These are phyloP conservation scores for Orbilia ellipsospora DNA, from an alignment of 2,329 filamentous ascomycete species.

Conservation along the genomic window DNA sequence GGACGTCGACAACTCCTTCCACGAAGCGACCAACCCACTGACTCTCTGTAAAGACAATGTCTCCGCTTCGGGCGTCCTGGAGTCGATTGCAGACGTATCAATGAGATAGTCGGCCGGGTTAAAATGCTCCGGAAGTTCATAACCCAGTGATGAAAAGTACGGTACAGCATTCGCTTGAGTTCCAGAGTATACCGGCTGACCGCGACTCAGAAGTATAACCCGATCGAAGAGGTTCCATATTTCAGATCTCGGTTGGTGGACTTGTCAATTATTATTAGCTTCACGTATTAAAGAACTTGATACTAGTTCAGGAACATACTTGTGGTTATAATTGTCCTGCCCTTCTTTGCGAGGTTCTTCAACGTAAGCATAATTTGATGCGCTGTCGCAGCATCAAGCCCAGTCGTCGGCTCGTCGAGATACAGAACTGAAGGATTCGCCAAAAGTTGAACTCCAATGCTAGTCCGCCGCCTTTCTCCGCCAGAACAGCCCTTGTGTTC, in stretches of 20 bases:
- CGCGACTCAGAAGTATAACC: constrained; percentile 74
- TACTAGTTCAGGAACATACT: constrained; percentile 60
- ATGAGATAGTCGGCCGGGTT: constrained; percentile 83
- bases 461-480: constrained; percentile 80
- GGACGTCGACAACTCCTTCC: constrained; percentile 65
- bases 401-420: constrained; percentile 82
- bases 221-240: constrained; percentile 83
- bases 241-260: constrained; percentile 81
- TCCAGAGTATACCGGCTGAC: constrained; percentile 76
- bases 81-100: constrained; percentile 79
- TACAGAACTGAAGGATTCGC: constrained; percentile 81
- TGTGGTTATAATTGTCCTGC: constrained; percentile 77
- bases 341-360: constrained; percentile 74
- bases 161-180: constrained; percentile 69
- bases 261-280: constrained; percentile 17
- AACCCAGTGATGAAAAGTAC: constrained; percentile 73
- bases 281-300: background rate
- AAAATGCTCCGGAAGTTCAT: constrained; percentile 75
- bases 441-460: constrained; percentile 81
- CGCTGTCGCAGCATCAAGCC: constrained; percentile 79
- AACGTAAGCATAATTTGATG: constrained; percentile 78
- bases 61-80: constrained; percentile 75
- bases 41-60: constrained; percentile 71
- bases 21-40: constrained; percentile 70
- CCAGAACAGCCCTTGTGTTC: constrained; percentile 80